These are phyloP conservation scores for Tetraselmis striata DNA, from an alignment of 139 green algal genomes.

Conservation along the genomic window DNA sequence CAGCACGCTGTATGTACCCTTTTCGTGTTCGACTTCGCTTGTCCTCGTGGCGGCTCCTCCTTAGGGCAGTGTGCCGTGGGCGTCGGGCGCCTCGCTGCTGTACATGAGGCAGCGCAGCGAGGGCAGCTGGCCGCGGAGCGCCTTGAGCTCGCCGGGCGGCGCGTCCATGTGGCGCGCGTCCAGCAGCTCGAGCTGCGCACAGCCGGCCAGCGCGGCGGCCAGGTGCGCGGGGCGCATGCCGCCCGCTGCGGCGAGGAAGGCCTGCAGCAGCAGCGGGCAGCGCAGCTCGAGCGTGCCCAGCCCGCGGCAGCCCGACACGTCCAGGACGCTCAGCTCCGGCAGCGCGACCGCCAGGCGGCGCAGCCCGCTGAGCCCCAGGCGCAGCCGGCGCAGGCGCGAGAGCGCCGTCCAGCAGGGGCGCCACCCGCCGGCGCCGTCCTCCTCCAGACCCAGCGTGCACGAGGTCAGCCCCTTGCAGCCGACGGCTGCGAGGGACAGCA, in stretches of 20 bases:
- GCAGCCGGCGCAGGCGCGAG: background rate
- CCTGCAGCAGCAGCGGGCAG: constrained; percentile 36
- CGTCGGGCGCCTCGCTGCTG: too few relatives aligned
- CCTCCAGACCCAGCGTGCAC: background rate
- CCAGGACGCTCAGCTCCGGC: constrained; percentile 31
- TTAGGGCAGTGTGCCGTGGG: too few relatives aligned
- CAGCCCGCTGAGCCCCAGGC: constrained; percentile 29
- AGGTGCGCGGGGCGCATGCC: constrained; percentile 10
- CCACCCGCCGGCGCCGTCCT: background rate
- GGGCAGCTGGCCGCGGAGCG: background rate
- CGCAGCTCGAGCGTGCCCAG: constrained; percentile 43
- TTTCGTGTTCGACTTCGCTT: too few relatives aligned
- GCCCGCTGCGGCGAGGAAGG: constrained; percentile 25
- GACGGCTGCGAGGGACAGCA: background rate
- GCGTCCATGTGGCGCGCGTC: constrained; percentile 30
- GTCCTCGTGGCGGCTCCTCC: too few relatives aligned
- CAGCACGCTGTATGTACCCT: too few relatives aligned
- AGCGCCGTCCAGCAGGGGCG: background rate
- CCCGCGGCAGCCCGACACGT: constrained; percentile 40
- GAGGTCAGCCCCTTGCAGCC: background rate
- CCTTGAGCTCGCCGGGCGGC: background rate
- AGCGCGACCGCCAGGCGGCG: constrained; percentile 39
- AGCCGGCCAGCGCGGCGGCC: background rate
- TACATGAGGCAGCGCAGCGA: background rate
- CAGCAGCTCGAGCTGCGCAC: constrained; percentile 17